phyloP scores from a whole-genome alignment of 495 filamentous ascomycete species.

The Penicillium turbatum region DNA sequence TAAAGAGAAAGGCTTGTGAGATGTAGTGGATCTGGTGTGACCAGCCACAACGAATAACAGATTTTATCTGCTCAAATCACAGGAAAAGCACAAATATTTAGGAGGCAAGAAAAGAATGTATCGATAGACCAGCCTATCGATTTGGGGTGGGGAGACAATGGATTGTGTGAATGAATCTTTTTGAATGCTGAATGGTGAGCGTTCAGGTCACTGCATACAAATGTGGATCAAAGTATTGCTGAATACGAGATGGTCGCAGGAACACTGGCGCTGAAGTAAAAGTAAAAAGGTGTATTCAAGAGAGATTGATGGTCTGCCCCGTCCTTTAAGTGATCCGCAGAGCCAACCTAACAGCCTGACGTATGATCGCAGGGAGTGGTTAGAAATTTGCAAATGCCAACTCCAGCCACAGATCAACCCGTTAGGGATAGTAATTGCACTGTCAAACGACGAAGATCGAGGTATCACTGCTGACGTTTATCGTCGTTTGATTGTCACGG shows the following conservation, averaged over 20 bases:
- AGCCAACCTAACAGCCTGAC: slow-evolving; percentile 20
- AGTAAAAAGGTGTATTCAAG: slow-evolving; percentile 11
- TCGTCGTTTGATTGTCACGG: not conserved
- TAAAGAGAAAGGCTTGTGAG: slow-evolving; percentile 12
- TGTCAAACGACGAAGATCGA: not conserved
- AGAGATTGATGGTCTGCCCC: slow-evolving; percentile 13
- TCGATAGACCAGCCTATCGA: slow-evolving; percentile 32
- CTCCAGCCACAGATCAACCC: slow-evolving; percentile 23
- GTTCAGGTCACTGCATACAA: slow-evolving; percentile 38
- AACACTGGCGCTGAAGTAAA: slow-evolving; percentile 15
- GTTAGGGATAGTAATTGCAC: not conserved
- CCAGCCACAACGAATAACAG: slow-evolving; percentile 14
- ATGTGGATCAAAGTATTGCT: slow-evolving; percentile 29
- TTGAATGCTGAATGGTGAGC: slow-evolving; percentile 30
- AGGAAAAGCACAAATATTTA: slow-evolving; percentile 14
- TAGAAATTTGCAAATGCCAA: slow-evolving; percentile 62
- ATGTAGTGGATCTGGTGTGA: slow-evolving; percentile 13
- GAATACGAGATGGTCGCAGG: slow-evolving; percentile 28
- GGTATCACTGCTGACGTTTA: not conserved
- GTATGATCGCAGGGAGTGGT: slow-evolving; percentile 26
- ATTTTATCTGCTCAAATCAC: not conserved
- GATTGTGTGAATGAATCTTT: slow-evolving; percentile 26
- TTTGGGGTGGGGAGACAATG: slow-evolving; percentile 23
- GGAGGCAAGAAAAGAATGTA: slow-evolving; percentile 9
- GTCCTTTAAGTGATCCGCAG: slow-evolving; percentile 22